phyloP scores from a whole-genome alignment of 805 yeast genomes.

The Komagataella populi region DNA sequence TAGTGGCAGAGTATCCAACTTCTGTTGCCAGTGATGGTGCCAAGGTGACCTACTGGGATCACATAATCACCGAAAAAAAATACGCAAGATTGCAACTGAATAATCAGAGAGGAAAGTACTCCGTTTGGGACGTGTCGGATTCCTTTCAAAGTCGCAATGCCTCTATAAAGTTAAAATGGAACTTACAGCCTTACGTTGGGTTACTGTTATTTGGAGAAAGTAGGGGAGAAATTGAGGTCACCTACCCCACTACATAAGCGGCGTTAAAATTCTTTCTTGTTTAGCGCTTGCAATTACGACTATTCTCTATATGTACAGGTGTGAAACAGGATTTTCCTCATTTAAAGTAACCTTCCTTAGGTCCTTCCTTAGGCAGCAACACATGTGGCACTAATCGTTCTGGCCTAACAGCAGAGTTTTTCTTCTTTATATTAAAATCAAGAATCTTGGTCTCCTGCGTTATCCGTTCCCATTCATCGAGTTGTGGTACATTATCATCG shows the following conservation, averaged over 20 bases:
- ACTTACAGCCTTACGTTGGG: slow-evolving; percentile 86
- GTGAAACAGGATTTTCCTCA: neutral
- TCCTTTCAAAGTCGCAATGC: slow-evolving; percentile 53
- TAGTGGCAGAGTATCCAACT: slow-evolving; percentile 65
- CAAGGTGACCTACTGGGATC: slow-evolving; percentile 84
- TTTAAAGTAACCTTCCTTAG: neutral
- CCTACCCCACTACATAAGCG: slow-evolving; percentile 3
- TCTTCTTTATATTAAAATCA: neutral
- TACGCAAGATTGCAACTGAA: slow-evolving; percentile 43
- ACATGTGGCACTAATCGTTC: neutral
- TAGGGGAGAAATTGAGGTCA: slow-evolving; percentile 11
- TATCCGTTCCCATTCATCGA: neutral
- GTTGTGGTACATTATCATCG: neutral
- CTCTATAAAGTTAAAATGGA: slow-evolving; percentile 67
- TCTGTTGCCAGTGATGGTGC: slow-evolving; percentile 17
- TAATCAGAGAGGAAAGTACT: slow-evolving; percentile 56
- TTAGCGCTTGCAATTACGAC: neutral
- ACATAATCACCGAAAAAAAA: slow-evolving; percentile 45
- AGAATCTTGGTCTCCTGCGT: neutral
- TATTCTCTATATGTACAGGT: neutral
- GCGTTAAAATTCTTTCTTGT: neutral
- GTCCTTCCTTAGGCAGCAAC: neutral
- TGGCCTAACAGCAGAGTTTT: neutral
- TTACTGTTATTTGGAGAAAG: slow-evolving; percentile 58
- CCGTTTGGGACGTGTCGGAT: slow-evolving; percentile 75